Conservation (phyloP, 2,329 filamentous ascomycete species). For the Pleomassaria siparia region DNA sequence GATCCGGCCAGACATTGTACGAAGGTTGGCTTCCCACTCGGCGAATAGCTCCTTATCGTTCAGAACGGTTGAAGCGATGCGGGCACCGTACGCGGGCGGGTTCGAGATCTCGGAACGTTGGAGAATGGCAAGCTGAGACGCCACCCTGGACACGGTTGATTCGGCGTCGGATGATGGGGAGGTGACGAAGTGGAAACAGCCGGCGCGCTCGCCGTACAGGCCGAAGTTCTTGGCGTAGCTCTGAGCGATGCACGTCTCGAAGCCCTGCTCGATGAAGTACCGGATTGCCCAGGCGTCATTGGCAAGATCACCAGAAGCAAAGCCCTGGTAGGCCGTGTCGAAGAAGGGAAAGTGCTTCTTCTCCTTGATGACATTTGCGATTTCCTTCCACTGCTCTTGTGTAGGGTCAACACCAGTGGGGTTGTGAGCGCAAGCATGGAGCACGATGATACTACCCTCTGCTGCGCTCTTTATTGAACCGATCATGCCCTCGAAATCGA, state of each 20-base stretch:
- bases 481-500: conserved; percentile 91
- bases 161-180: conserved; percentile 68
- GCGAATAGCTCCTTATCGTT: conserved; percentile 80
- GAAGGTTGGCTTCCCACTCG: conserved; percentile 90
- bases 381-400: conserved; percentile 88
- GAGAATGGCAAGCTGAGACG: conserved; percentile 87
- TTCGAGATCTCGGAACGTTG: conserved; percentile 98
- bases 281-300: conserved; percentile 90
- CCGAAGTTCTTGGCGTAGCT: conserved; percentile 65
- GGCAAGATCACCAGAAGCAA: conserved; percentile 85
- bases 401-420: conserved; percentile 96
- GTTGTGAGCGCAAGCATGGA: conserved; percentile 97
- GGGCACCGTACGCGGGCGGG: conserved; percentile 89
- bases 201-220: conserved; percentile 92
- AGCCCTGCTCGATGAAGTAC: conserved; percentile 92
- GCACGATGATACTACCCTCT: conserved; percentile 78
- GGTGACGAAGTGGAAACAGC: conserved; percentile 93
- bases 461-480: conserved; percentile 67
- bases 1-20: conserved; percentile 94
- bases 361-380: conserved; percentile 73
- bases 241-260: conserved; percentile 60
- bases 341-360: conserved; percentile 97
- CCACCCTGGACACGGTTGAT: conserved; percentile 64
- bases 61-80: conserved; percentile 80
- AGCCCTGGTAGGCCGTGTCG: conserved; percentile 96